These are phyloP conservation scores for Bidens hawaiensis DNA, from an alignment of 140 eudicot genomes.

Conservation along the genomic window DNA sequence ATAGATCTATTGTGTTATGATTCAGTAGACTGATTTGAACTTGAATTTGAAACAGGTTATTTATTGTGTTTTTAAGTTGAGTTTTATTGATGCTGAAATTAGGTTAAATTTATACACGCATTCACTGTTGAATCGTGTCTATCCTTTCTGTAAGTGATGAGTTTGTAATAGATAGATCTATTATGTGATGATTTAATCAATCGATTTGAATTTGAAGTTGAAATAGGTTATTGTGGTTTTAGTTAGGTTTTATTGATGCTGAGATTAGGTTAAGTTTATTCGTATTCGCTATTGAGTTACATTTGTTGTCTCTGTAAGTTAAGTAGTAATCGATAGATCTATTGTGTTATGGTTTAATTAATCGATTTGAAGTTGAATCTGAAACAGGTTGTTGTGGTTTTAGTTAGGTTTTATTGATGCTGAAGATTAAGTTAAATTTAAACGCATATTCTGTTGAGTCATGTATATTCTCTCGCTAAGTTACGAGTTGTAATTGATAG, in stretches of 20 bases:
- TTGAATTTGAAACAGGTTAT: not conserved
- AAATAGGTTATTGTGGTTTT: not conserved
- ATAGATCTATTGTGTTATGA: slow-evolving; percentile 7
- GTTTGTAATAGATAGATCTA: slow-evolving; percentile 15
- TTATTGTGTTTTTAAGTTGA: too few relatives aligned
- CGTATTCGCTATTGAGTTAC: not conserved
- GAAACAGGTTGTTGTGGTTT: not conserved
- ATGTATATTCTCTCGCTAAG: too few relatives aligned
- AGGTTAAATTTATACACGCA: too few relatives aligned
- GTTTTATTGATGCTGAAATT: too few relatives aligned
- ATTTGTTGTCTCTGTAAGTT: slow-evolving; percentile 5
- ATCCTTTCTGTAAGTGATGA: not conserved
- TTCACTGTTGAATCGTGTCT: slow-evolving; percentile 2
- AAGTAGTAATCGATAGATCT: slow-evolving; percentile 17
- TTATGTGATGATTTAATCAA: not conserved
- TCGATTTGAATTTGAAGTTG: not conserved
- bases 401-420: not conserved
- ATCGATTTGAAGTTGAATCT: not conserved
- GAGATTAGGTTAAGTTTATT: not conserved
- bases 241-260: not conserved
- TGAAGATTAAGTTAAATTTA: too few relatives aligned
- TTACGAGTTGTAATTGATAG: too few relatives aligned
- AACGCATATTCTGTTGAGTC: too few relatives aligned
- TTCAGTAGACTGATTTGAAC: not conserved
- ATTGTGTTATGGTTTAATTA: not conserved